phyloP scores from a whole-genome alignment of 169 alveolate species.

The Cryptosporidium felis region DNA sequence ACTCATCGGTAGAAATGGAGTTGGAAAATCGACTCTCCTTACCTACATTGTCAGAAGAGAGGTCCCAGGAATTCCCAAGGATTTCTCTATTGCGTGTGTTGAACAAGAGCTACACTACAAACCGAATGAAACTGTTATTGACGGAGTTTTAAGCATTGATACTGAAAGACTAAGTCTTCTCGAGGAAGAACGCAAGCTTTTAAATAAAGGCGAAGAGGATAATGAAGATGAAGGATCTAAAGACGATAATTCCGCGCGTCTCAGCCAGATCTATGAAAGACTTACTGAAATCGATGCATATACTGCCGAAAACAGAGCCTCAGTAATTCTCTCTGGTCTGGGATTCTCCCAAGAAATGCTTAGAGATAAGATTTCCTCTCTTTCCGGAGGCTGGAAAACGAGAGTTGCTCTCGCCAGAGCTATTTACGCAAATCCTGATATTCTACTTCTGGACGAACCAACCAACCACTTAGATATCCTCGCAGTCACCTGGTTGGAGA shows the following conservation, averaged over 20 bases:
- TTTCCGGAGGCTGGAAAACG: conserved; percentile 89
- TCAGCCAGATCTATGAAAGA: conserved; percentile 83
- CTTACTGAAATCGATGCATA: conserved; percentile 90
- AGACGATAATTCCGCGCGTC: conserved; percentile 78
- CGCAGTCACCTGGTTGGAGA: conserved; percentile 95
- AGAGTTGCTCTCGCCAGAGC: conserved; percentile 81
- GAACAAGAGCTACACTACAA: conserved; percentile 88
- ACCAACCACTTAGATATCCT: conserved; percentile 93
- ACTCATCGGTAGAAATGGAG: conserved; percentile 95
- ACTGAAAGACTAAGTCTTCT: conserved; percentile 89
- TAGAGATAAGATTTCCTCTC: conserved; percentile 83
- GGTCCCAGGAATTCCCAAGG: conserved; percentile 90
- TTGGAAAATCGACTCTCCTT: conserved; percentile 95
- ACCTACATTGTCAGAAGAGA: conserved; percentile 93
- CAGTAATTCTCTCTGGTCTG: conserved; percentile 87
- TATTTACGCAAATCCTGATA: conserved; percentile 89
- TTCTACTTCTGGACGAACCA: conserved; percentile 91
- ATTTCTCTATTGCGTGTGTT: conserved; percentile 91
- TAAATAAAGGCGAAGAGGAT: conserved; percentile 74
- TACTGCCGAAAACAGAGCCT: conserved; percentile 91
- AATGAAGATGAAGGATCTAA: conserved; percentile 70
- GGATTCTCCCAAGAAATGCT: conserved; percentile 91
- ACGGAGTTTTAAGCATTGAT: conserved; percentile 93
- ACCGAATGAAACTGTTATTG: conserved; percentile 86
- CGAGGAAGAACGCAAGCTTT: conserved; percentile 84